Conservation (phyloP, 768 basidiomycete genomes). For the Lepiota brunneoincarnata region DNA sequence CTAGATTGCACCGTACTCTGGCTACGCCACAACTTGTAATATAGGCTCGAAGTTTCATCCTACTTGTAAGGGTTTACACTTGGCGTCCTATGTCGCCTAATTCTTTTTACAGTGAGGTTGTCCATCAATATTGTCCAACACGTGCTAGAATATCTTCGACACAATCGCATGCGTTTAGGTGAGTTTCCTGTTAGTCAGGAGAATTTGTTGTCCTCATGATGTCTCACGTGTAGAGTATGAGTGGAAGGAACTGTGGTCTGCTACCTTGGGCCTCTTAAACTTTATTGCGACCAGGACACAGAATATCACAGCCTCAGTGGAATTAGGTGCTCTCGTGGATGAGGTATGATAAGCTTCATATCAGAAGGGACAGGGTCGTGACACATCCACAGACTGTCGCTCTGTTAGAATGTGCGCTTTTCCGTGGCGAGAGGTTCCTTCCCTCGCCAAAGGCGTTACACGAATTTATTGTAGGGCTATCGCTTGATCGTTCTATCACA, state of each 20-base stretch:
- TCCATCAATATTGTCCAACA: conserved; percentile 56
- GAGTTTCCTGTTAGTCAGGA: conserved; percentile 14
- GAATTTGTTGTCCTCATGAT: not conserved
- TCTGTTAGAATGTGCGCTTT: conserved; percentile 51
- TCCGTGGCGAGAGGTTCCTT: conserved; percentile 50
- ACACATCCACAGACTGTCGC: conserved; percentile 39
- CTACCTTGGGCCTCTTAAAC: conserved; percentile 49
- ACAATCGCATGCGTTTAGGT: conserved; percentile 54
- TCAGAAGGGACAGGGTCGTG: not conserved
- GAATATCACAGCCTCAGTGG: conserved; percentile 47
- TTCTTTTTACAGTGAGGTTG: conserved; percentile 31
- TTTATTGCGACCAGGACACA: conserved; percentile 58
- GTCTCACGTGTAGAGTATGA: conserved; percentile 48
- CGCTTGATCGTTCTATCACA: not conserved
- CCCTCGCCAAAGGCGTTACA: conserved; percentile 54
- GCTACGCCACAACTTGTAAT: conserved; percentile 70
- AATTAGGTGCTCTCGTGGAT: conserved; percentile 48
- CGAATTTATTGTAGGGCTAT: conserved; percentile 56
- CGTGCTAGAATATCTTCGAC: conserved; percentile 55
- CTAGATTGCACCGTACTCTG: conserved; percentile 70
- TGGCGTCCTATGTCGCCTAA: not conserved
- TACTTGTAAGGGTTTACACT: conserved; percentile 44
- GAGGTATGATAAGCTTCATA: conserved; percentile 38
- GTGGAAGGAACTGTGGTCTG: conserved; percentile 65
- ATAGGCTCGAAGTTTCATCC: conserved; percentile 51